These are phyloP conservation scores for Mycena sanguinolenta DNA, from an alignment of 768 basidiomycete genomes.

Conservation along the genomic window DNA sequence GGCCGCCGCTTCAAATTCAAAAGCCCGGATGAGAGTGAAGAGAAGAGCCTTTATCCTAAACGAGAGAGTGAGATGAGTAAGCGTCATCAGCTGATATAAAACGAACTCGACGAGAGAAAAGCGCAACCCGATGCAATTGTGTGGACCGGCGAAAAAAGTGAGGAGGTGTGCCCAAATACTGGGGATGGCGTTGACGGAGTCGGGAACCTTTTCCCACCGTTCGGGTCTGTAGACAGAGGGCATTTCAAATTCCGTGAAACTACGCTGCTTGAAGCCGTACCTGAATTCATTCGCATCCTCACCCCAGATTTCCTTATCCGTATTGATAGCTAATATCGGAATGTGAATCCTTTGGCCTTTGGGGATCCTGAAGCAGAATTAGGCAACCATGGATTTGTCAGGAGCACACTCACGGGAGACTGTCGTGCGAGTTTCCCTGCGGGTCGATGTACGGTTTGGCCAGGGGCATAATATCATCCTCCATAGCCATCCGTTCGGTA, in stretches of 20 bases:
- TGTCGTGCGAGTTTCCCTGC: constrained; percentile 53
- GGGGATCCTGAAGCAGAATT: constrained; percentile 50
- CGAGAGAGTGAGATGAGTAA: too few relatives aligned
- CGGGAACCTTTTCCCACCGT: constrained; percentile 23
- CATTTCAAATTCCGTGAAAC: neutral
- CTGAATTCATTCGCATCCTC: too few relatives aligned
- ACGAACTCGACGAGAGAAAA: constrained; percentile 71
- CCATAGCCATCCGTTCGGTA: constrained; percentile 58
- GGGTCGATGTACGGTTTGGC: too few relatives aligned
- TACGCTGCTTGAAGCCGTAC: neutral
- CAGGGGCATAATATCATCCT: constrained; percentile 70
- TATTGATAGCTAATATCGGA: too few relatives aligned
- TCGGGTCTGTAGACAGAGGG: constrained; percentile 29
- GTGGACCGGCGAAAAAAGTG: constrained; percentile 47
- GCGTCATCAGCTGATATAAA: neutral
- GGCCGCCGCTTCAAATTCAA: too few relatives aligned
- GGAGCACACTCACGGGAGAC: too few relatives aligned
- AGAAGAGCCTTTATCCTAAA: too few relatives aligned
- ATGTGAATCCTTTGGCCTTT: constrained; percentile 38
- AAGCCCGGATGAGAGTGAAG: too few relatives aligned
- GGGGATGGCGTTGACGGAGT: constrained; percentile 8
- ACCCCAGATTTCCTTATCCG: too few relatives aligned
- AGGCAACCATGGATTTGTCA: too few relatives aligned
- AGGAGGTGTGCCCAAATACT: constrained; percentile 24
- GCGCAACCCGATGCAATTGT: constrained; percentile 76